Percentiles rank a stretch among this genome's conserved stretches.
These are phyloP conservation scores for Diaporthe eres DNA, from an alignment of 2,329 filamentous ascomycete genomes.

Conservation along the genomic window DNA sequence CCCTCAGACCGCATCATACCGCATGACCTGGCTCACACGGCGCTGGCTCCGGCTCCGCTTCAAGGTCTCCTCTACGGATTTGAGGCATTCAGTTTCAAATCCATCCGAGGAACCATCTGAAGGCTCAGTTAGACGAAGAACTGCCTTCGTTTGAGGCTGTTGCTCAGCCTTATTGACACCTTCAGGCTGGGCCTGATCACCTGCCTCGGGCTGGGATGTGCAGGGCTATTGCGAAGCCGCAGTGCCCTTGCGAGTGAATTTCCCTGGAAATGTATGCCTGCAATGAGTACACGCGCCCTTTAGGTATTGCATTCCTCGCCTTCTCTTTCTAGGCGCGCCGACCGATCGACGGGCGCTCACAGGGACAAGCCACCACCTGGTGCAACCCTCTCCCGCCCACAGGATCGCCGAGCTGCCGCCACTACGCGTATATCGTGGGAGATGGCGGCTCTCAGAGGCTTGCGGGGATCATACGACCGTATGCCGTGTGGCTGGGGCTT, in stretches of 20 bases:
- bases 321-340: slow-evolving; percentile 24
- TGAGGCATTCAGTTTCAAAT: neutral
- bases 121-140: neutral
- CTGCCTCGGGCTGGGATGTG: too few relatives aligned
- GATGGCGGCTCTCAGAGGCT: slow-evolving; percentile 5
- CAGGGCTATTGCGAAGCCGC: neutral
- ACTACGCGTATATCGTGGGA: slow-evolving; percentile 7
- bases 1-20: neutral
- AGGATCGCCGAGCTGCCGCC: slow-evolving; percentile 25
- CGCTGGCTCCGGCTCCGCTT: slow-evolving; percentile 14
- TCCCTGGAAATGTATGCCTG: neutral
- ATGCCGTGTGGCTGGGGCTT: slow-evolving; percentile 6
- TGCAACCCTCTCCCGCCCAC: slow-evolving; percentile 11
- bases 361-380: slow-evolving; percentile 30
- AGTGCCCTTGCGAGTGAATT: neutral
- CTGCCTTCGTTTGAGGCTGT: neutral
- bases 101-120: slow-evolving; percentile 7
- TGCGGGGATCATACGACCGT: slow-evolving; percentile 31
- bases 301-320: neutral
- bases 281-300: neutral
- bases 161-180: neutral
- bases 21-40: neutral
- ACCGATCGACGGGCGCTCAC: slow-evolving; percentile 32
- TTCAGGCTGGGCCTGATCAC: neutral
- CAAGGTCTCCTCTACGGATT: neutral